Percentiles rank a stretch among this genome's conserved stretches.
Evolutionary conservation across 345 rosid species (phyloP).

Genomic region (Reutealis trisperma): DNA sequence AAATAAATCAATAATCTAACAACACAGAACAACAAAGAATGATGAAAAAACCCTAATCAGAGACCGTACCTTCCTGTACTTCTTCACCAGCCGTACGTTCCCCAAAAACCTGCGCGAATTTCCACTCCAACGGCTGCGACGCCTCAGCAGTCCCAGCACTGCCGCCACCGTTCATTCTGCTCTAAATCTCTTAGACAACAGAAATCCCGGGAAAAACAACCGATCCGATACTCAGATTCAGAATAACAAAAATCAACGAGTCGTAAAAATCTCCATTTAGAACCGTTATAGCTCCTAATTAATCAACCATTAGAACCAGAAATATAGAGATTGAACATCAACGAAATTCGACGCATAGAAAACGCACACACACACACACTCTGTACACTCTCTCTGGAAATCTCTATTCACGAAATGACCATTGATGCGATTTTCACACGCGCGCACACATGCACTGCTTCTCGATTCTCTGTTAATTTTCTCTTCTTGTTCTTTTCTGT

Average conservation of each 20-base stretch:
- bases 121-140: constrained; percentile 31
- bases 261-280: neutral
- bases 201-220: neutral
- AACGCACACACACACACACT: neutral
- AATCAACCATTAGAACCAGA: constrained; percentile 12
- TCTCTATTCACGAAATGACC: neutral
- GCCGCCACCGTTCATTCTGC: constrained; percentile 19
- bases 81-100: constrained; percentile 35
- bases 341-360: neutral
- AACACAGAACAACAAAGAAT: neutral
- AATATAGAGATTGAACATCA: constrained; percentile 6
- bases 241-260: neutral
- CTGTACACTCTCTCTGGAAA: neutral
- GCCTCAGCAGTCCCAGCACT: neutral
- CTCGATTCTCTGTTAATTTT: constrained; percentile 10
- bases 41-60: constrained; percentile 1
- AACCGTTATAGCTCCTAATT: neutral
- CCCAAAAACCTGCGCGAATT: constrained; percentile 35
- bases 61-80: constrained; percentile 30
- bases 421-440: constrained; percentile 8
- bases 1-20: neutral
- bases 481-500: neutral
- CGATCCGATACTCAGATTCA: constrained; percentile 16
- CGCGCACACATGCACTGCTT: neutral
- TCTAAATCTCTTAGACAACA: neutral